Evolutionary conservation across 1,139 yeast genomes (phyloP).

Genomic region (Trichomonascaceae sp.): DNA sequence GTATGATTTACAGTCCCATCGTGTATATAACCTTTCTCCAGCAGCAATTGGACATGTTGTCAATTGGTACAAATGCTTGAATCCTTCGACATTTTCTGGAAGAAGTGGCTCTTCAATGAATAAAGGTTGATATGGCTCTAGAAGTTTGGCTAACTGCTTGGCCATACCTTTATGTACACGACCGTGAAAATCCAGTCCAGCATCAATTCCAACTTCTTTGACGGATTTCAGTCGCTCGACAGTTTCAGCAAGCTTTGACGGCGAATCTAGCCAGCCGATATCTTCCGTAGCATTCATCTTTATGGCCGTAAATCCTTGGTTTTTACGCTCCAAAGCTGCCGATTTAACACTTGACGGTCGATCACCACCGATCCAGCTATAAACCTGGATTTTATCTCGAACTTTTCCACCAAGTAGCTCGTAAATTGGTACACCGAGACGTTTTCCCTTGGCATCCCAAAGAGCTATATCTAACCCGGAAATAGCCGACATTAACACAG

Average conservation of each 20-base stretch:
- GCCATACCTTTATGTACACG: slow-evolving; percentile 31
- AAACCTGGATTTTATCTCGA: slow-evolving; percentile 27
- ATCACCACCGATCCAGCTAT: slow-evolving; percentile 34
- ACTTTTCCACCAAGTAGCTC: slow-evolving; percentile 31
- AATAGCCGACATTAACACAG: slow-evolving; percentile 30
- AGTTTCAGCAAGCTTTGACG: slow-evolving; percentile 24
- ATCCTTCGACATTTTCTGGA: slow-evolving; percentile 29
- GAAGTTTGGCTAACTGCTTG: slow-evolving; percentile 26
- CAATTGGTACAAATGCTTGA: slow-evolving; percentile 23
- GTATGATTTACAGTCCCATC: slow-evolving; percentile 28
- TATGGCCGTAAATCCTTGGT: slow-evolving; percentile 31
- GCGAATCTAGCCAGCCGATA: slow-evolving; percentile 30
- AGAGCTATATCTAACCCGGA: slow-evolving; percentile 31
- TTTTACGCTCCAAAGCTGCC: slow-evolving; percentile 27
- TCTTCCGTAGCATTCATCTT: slow-evolving; percentile 30
- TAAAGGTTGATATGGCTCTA: slow-evolving; percentile 28
- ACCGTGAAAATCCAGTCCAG: slow-evolving; percentile 30
- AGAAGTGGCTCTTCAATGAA: slow-evolving; percentile 32
- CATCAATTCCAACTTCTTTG: slow-evolving; percentile 26
- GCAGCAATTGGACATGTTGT: slow-evolving; percentile 31
- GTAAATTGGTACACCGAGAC: slow-evolving; percentile 30
- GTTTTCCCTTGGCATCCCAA: slow-evolving; percentile 33
- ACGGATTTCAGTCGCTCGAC: slow-evolving; percentile 26
- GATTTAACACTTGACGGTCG: slow-evolving; percentile 26
- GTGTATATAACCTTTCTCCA: slow-evolving; percentile 29